These are phyloP conservation scores for Penicillium freii DNA, from an alignment of 2,329 filamentous ascomycete species.

Conservation along the genomic window DNA sequence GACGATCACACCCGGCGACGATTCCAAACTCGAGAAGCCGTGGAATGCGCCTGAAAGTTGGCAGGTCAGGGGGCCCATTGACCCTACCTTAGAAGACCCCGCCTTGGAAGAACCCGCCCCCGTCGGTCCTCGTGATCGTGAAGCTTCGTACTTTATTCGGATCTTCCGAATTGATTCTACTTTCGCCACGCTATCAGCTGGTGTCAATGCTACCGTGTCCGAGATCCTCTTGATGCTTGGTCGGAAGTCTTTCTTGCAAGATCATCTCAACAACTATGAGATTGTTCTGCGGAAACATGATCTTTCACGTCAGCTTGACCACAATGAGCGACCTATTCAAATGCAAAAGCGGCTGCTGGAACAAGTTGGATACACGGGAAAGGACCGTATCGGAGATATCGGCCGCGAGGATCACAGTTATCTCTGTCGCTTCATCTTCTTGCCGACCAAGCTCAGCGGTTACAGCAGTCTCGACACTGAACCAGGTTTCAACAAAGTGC, in stretches of 20 bases:
- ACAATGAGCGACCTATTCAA: slow-evolving; percentile 76
- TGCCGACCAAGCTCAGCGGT: slow-evolving; percentile 83
- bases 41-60: slow-evolving; percentile 98
- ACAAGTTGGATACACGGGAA: slow-evolving; percentile 84
- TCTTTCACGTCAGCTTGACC: slow-evolving; percentile 74
- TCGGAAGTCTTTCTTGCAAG: slow-evolving; percentile 89
- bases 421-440: slow-evolving; percentile 90
- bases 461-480: slow-evolving; percentile 71
- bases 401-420: slow-evolving; percentile 97
- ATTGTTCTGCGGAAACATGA: slow-evolving; percentile 94
- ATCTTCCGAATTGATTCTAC: slow-evolving; percentile 93
- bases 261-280: slow-evolving; percentile 89
- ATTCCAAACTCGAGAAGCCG: slow-evolving; percentile 13
- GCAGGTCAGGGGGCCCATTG: slow-evolving; percentile 70
- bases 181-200: slow-evolving; percentile 85
- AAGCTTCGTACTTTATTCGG: slow-evolving; percentile 83
- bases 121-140: slow-evolving; percentile 57
- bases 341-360: slow-evolving; percentile 90
- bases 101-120: slow-evolving; percentile 1
- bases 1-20: slow-evolving; percentile 29
- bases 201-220: slow-evolving; percentile 76
- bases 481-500: slow-evolving; percentile 73
- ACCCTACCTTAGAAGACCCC: slow-evolving; percentile 20
- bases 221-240: slow-evolving; percentile 88
- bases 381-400: slow-evolving; percentile 85